Evolutionary conservation across 768 basidiomycete species (phyloP).

Genomic region (Termitomyces sp.): DNA sequence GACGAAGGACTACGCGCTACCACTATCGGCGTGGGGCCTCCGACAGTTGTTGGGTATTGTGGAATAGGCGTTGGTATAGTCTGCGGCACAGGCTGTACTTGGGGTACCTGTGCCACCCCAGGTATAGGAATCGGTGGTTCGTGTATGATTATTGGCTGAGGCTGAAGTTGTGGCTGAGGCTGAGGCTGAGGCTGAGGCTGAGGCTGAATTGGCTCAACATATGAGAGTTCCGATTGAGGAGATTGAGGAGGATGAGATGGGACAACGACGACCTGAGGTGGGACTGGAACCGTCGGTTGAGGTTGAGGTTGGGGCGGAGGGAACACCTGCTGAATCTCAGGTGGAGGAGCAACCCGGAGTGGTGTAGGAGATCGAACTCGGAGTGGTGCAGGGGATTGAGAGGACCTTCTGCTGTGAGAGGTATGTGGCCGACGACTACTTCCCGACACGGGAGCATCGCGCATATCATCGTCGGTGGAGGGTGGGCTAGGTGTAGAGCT

Average conservation of each 20-base stretch:
- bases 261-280: conserved; percentile 5
- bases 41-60: not conserved
- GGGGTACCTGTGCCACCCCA: not conserved
- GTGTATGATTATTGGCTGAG: conserved; percentile 8
- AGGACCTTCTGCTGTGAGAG: conserved; percentile 1
- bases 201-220: not conserved
- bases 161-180: not conserved
- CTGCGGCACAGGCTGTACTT: not conserved
- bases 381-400: not conserved
- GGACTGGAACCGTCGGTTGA: no score
- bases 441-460: not conserved
- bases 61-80: not conserved
- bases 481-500: not conserved
- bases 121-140: not conserved
- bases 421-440: conserved; percentile 1
- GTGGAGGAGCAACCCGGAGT: not conserved
- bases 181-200: not conserved
- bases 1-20: not conserved
- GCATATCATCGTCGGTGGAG: not conserved
- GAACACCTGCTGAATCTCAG: conserved; percentile 9
- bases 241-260: not conserved
- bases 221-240: not conserved
- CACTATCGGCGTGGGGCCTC: not conserved
- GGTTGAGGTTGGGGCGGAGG: conserved; percentile 1
- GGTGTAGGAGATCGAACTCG: not conserved